These are phyloP conservation scores for Lenwebbia sp. DNA, from an alignment of 345 rosid species.

Conservation along the genomic window DNA sequence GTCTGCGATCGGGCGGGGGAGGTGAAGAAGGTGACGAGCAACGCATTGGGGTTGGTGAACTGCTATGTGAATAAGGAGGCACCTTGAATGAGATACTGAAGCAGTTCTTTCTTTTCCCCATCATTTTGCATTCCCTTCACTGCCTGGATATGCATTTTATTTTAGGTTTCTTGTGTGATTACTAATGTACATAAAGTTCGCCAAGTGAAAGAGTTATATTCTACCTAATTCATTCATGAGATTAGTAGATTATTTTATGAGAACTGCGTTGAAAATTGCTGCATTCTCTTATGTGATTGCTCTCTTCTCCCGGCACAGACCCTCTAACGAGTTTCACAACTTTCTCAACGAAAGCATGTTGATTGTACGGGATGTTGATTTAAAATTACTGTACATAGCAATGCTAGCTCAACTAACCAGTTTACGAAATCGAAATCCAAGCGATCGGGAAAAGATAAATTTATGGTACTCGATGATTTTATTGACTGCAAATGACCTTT, in stretches of 20 bases:
- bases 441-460: neutral
- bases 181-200: neutral
- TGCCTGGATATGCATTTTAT: neutral
- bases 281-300: neutral
- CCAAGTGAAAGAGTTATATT: neutral
- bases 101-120: neutral
- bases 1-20: conserved; percentile 26
- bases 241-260: neutral
- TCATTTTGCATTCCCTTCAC: neutral
- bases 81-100: neutral
- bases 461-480: neutral
- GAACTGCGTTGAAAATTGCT: neutral
- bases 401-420: neutral
- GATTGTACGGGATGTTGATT: too few species aligned
- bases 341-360: too few species aligned
- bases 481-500: neutral
- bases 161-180: neutral
- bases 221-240: neutral
- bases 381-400: neutral
- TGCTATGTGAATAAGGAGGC: conserved; percentile 17
- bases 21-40: conserved; percentile 61
- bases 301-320: too few species aligned
- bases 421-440: neutral
- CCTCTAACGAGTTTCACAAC: too few species aligned
- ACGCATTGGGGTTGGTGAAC: conserved; percentile 62